Evolutionary conservation across 176 grass and related monocot genomes (phyloP), one percentile per base, ranked within the genome.

Genomic region (Cymbopogon citratus): DNA sequence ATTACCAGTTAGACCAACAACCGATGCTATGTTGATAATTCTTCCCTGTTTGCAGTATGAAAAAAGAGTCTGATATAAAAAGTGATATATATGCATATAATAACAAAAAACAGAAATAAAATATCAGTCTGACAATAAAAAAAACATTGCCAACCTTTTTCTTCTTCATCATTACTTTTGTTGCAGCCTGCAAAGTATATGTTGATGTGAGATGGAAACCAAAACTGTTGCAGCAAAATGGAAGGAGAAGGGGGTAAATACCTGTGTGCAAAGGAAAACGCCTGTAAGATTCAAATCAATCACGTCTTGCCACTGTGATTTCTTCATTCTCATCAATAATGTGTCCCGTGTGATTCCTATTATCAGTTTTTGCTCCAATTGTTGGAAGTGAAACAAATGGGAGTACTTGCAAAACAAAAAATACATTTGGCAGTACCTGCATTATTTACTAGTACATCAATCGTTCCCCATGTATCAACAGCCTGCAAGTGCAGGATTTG

Each of bases 121-220:
- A 46, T 34, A 54, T 83, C 28, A 80, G 61, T 63, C 21, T 63
- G 56, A 28, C 48, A 28, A 74, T 15, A 5, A 81, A 65, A 45
- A 35, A 45, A 35, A 33, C 28, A 52, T 33, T 59, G 54, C 56
- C 56, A 77, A 97, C 94, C 88, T 91, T 95, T 86, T 78, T 92
- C 86, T 97, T 97, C 71, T 98, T 98, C 92, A 95, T 91, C 95
- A 98, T 98, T 78, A 98, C 27, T 90, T 98, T 98, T 75, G 92
- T 92, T 45, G 95, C 95, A 89, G 90, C 95, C 95, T 98, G 86
- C 33, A 91, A 79, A 82, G 40, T 83, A 84, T 70, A 54, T 65
- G 25, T 64, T 46, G 5, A 7, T 69, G 34, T 86, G 69, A 85
- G 62, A 64, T 77, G 44, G 38, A 79, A 46, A 82, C 63, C 64